phyloP scores from a whole-genome alignment of 345 rosid genomes.

The Aquilaria yunnanensis region DNA sequence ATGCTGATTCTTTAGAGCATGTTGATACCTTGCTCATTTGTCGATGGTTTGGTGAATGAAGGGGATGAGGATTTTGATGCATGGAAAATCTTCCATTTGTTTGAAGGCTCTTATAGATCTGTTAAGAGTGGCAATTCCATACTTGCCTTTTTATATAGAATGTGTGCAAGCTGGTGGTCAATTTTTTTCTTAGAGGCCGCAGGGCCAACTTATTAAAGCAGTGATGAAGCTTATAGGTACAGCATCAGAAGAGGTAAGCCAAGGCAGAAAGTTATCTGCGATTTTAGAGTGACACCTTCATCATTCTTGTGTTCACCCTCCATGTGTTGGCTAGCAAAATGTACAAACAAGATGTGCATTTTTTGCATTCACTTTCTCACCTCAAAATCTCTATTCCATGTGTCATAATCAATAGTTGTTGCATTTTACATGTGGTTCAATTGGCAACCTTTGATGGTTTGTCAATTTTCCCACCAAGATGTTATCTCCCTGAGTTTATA shows the following conservation, averaged over 20 bases:
- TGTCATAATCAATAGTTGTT: slow-evolving; percentile 24
- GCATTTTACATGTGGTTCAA: slow-evolving; percentile 18
- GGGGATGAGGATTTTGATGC: slow-evolving; percentile 46
- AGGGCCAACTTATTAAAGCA: slow-evolving; percentile 85
- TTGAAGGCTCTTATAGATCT: slow-evolving; percentile 69
- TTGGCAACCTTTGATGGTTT: slow-evolving; percentile 20
- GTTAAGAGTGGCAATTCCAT: slow-evolving; percentile 69
- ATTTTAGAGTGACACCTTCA: slow-evolving; percentile 78
- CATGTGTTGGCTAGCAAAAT: slow-evolving; percentile 14
- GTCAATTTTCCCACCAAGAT: slow-evolving; percentile 22
- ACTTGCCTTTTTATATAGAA: slow-evolving; percentile 80
- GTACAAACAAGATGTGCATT: slow-evolving; percentile 2
- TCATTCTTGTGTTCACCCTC: slow-evolving; percentile 46
- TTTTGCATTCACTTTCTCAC: slow-evolving; percentile 17
- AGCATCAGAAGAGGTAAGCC: slow-evolving; percentile 39
- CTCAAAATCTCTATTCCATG: slow-evolving; percentile 15
- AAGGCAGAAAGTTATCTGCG: slow-evolving; percentile 48
- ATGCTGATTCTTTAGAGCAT: no score
- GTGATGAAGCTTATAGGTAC: slow-evolving; percentile 64
- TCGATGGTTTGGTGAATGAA: no score
- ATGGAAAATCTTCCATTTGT: slow-evolving; percentile 68
- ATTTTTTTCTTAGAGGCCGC: slow-evolving; percentile 62
- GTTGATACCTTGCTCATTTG: no score
- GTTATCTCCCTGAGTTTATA: slow-evolving; percentile 16
- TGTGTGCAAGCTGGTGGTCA: slow-evolving; percentile 51